Base-by-base conservation (phyloP, 2,329 filamentous ascomycete genomes). In the Ophiostoma sp. region DNA sequence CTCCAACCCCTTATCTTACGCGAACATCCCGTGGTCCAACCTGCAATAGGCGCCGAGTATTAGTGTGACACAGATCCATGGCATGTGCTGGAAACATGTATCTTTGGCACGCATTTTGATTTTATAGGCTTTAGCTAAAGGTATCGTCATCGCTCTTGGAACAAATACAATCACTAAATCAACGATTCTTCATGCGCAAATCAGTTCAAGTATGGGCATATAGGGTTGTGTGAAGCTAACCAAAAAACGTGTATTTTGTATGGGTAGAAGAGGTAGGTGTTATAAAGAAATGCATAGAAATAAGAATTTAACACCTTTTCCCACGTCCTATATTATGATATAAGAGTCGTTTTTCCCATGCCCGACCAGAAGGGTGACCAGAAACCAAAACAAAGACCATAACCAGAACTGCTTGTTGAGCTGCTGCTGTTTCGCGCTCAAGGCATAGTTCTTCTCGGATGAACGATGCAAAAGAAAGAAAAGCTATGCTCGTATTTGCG, bases 231-330 rank as follows among this genome's bases (percentile, higher is more conserved):
- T 6, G 1, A 14, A 16, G 47, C 16, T 55, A 11, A 55, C 49
- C 49, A 55, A 55, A 18, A 55, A 55, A 55, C 49, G 49, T 55
- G 27, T 55, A 55, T 55, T 55, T 27, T 55, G n/a, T 55, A 27
- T n/a, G 49, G 3, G n/a, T 27, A 9, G 5, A 27, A 12, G 3
- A 4, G 12, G 27, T 27, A 27, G 27, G 27, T 27, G 27, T 27
- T 27, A 55, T 18, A 36, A n/a, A 18, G 18, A 2, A 55, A 55
- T 27, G 49, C 49, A 55, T 14, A 14, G 11, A 14, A 27, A 9
- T 27, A 11, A 12, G 3, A 55, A 14, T 27, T 4, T 5, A 55
- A 55, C 49, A 55, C 49, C 49, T 55, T 55, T 45, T 55, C 27
- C 4, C 8, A 55, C 49, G 7, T 11, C n/a, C 49, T 55, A 8